Evolutionary conservation across 2,329 filamentous ascomycete genomes (phyloP), one percentile per base, ranked within the genome.

Genomic region (Sordariomycetes sp.): DNA sequence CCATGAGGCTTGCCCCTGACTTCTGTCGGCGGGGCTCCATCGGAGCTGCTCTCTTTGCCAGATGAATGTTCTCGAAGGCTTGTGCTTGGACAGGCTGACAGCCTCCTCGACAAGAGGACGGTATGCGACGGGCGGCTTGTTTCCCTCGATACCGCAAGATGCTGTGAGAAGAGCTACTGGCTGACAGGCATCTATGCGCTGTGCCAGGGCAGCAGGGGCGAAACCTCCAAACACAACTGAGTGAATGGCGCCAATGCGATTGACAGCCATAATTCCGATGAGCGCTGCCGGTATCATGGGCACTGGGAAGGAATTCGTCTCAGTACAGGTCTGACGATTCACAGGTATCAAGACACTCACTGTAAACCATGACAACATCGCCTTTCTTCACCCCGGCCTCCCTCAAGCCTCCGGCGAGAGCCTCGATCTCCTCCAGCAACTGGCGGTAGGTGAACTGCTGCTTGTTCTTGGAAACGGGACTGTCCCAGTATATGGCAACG

Each of bases 201-300:
- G 88, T 1, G 87, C 86, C 29, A 95, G 68, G 4, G 87, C 84
- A 8, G 70, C 66, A 0, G 87, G 69, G 0, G 86, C 86, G 53
- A 96, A 96, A 0, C 90, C 88, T 27, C 90, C 90, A 57, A 95
- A 95, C 4, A 96, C 90, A 5, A 94, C 86, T 4, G 85, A 79
- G 53, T 96, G 90, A 34, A 95, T 77, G 12, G 87, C 90, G 9
- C 88, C 90, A 1, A 95, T 67, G 8, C 87, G 76, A 40, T 78
- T 78, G 39, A 83, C 75, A 17, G 90, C 87, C 4, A 95, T 74
- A 43, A 92, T 86, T 8, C 83, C 88, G 41, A 93, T 77, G n/a
- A 94, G 55, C 2, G 87, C 84, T 0, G 86, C 80, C 1, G 90
- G 88, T 28, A 95, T 86, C 88, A 95, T 95, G 35, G 88, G 88